phyloP scores from a whole-genome alignment of 371 early-diverging fungal genomes.

The Saksenaea vasiformis region DNA sequence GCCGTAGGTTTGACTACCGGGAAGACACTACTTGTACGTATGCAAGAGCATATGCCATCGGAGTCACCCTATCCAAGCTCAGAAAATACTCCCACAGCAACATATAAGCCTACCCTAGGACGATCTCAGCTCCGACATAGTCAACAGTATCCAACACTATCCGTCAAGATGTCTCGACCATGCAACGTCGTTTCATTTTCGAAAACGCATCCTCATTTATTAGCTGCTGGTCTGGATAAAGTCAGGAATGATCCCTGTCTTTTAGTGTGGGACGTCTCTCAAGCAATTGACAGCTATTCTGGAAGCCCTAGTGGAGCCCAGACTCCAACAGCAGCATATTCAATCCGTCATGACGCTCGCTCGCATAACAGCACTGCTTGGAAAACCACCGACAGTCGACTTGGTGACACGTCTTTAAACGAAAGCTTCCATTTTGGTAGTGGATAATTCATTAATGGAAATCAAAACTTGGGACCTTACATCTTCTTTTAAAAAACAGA shows the following conservation, averaged over 20 bases:
- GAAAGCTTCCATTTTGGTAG: neutral
- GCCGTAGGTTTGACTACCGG: slow-evolving; percentile 78
- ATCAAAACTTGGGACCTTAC: neutral
- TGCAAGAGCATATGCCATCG: slow-evolving; percentile 47
- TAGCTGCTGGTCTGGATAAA: slow-evolving; percentile 77
- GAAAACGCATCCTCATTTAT: slow-evolving; percentile 56
- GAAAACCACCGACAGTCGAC: neutral
- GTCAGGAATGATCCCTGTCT: slow-evolving; percentile 74
- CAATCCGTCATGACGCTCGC: slow-evolving; percentile 15
- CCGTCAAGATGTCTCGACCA: slow-evolving; percentile 63
- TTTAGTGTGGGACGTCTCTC: slow-evolving; percentile 76
- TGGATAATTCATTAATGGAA: neutral
- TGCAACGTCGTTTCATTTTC: slow-evolving; percentile 79
- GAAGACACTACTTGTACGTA: slow-evolving; percentile 58
- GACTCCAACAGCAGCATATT: slow-evolving; percentile 22
- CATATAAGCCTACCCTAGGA: neutral
- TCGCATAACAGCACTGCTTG: slow-evolving; percentile 9
- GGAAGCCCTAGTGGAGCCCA: slow-evolving; percentile 34
- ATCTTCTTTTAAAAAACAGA: neutral
- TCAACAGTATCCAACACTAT: slow-evolving; percentile 53
- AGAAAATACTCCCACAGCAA: neutral
- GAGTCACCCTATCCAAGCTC: slow-evolving; percentile 3
- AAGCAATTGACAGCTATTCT: slow-evolving; percentile 43
- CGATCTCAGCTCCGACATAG: slow-evolving; percentile 8
- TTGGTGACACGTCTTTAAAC: neutral